Percentiles rank a stretch among this genome's conserved stretches.
These are phyloP conservation scores for Spergularia marina DNA, from an alignment of 148 eudicot genomes.

Conservation along the genomic window DNA sequence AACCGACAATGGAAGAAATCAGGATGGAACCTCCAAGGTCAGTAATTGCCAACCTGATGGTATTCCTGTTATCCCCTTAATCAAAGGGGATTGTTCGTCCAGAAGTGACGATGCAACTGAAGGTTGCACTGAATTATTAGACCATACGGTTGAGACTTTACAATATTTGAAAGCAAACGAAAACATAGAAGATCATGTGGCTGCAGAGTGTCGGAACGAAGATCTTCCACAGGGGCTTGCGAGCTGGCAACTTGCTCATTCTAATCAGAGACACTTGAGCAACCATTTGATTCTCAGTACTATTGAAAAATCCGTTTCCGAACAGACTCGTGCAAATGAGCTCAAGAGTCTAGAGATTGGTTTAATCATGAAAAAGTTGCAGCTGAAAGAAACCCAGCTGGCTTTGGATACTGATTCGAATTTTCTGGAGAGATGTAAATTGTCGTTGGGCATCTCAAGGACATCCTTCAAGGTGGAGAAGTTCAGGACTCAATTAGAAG, in stretches of 20 bases:
- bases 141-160: slow-evolving; percentile 3
- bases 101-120: slow-evolving; percentile 20
- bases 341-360: slow-evolving; percentile 71
- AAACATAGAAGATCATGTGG: slow-evolving; percentile 36
- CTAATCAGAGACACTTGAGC: slow-evolving; percentile 24
- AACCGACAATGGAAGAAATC: slow-evolving; percentile 26
- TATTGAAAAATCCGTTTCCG: slow-evolving; percentile 62
- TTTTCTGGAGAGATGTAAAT: slow-evolving; percentile 65
- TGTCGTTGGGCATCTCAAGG: slow-evolving; percentile 72
- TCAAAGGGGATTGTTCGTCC: slow-evolving; percentile 22
- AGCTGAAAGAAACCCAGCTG: slow-evolving; percentile 65
- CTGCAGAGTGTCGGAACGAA: slow-evolving; percentile 21
- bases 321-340: slow-evolving; percentile 78
- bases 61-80: slow-evolving; percentile 13
- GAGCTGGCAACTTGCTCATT: slow-evolving; percentile 41
- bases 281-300: slow-evolving; percentile 40
- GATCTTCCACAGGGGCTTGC: slow-evolving; percentile 39
- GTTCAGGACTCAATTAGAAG: slow-evolving; percentile 70
- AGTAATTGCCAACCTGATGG: slow-evolving; percentile 27
- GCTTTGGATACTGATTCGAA: slow-evolving; percentile 57
- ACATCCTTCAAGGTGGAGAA: slow-evolving; percentile 74
- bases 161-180: slow-evolving; percentile 30
- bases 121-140: slow-evolving; percentile 13
- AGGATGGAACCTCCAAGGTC: slow-evolving; percentile 8
- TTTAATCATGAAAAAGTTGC: slow-evolving; percentile 60